Evolutionary conservation across 306 rosid genomes (phyloP).

Genomic region (Ormosia semicastrata): DNA sequence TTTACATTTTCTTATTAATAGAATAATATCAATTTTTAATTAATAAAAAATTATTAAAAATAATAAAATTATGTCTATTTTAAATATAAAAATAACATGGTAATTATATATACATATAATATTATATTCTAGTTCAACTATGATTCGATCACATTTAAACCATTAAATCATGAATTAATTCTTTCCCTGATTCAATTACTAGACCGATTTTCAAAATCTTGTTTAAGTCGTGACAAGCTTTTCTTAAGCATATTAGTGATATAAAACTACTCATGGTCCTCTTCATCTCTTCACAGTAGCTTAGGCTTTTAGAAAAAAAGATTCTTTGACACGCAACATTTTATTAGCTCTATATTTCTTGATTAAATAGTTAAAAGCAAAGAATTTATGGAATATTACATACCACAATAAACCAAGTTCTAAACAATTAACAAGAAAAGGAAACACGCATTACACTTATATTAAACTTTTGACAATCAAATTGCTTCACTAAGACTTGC

Average conservation of each 20-base stretch:
- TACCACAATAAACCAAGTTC: background rate
- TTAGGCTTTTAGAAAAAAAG: conserved; percentile 5
- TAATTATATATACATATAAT: no score
- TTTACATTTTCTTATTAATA: no score
- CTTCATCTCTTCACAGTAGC: background rate
- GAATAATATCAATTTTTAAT: no score
- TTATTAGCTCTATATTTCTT: background rate
- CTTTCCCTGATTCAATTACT: no score
- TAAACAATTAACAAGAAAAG: background rate
- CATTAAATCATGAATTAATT: no score
- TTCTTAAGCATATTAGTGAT: background rate
- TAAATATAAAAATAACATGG: no score
- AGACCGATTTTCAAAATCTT: no score
- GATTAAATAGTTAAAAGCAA: background rate
- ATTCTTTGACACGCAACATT: background rate
- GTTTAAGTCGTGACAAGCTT: background rate
- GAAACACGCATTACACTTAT: background rate
- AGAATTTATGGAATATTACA: background rate
- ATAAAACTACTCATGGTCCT: background rate
- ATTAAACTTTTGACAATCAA: background rate
- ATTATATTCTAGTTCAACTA: no score
- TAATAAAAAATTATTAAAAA: no score
- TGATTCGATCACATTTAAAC: no score
- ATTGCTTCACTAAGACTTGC: background rate
- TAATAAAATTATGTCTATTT: no score